Evolutionary conservation across 2,329 filamentous ascomycete species (phyloP), one percentile per base, ranked within the genome.

Genomic region (Colletotrichum siamense): DNA sequence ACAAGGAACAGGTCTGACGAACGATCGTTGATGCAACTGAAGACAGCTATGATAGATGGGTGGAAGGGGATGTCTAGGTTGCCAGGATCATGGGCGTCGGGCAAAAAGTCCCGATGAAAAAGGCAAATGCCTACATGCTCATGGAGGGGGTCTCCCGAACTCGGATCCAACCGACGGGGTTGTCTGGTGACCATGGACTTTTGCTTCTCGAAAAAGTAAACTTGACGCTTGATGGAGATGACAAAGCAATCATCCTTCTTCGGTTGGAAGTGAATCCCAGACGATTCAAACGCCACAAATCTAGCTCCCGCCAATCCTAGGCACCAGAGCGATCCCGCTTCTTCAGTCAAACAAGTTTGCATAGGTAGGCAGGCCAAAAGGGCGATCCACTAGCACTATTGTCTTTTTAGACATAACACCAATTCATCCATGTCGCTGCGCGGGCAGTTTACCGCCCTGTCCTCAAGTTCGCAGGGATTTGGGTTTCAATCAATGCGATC

Each of bases 1-100:
- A 57, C 52, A 26, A 57, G 52, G 12, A 57, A 57, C 52, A 57
- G 22, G 28, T 57, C 52, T 57, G 52, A 28, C 52, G 52, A 57
- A 57, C 52, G 52, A 57, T 57, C 52, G 52, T 24, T 57, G 24
- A 57, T 15, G 52, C 52, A 57, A 57, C 24, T 24, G 6, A 57
- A 28, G 0, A 28, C 52, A 28, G 13, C 52, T 4, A 10, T 57
- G 52, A 57, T 24, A 18, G 24, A 28, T 0, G 12, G 52, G 2
- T 57, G 52, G 22, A 24, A 57, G 3, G 52, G 24, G 1, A 28
- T 57, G 52, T 57, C 24, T 2, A 57, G 22, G 52, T 0, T 57
- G 22, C 52, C 52, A 28, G 52, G 52, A 57, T 57, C 52, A 57
- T 28, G 52, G 2, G 2, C 12, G 52, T 57, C 13, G 22, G 52